Evolutionary conservation across 176 grass and related monocot species (phyloP).

Genomic region (Puccinellia tenuiflora): DNA sequence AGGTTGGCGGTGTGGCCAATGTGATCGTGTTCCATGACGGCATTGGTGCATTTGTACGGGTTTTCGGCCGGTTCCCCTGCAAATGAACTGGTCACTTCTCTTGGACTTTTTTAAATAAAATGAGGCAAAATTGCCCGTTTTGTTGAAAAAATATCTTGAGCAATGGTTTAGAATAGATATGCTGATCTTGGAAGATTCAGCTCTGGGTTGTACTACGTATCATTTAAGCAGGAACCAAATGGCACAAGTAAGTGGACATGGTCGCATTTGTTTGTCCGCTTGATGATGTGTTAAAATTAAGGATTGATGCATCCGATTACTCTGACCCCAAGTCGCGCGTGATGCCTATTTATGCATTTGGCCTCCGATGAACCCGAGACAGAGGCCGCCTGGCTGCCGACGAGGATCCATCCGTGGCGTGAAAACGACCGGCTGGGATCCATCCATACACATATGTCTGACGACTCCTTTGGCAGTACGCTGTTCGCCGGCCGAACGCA

Average conservation of each 20-base stretch:
- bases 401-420: not conserved
- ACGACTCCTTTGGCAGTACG: no score
- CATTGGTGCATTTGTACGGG: no score
- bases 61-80: no score
- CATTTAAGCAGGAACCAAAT: conserved; percentile 11
- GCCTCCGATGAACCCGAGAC: conserved; percentile 6
- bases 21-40: no score
- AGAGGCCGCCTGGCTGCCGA: not conserved
- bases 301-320: not conserved
- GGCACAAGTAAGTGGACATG: not conserved
- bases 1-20: no score
- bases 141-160: no score
- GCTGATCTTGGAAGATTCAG: not conserved
- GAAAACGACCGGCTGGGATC: not conserved
- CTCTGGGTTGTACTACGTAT: not conserved
- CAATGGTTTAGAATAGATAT: not conserved
- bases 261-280: conserved; percentile 3
- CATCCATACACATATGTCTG: no score
- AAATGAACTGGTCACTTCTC: no score
- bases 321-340: not conserved
- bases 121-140: no score
- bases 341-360: not conserved
- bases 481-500: not conserved
- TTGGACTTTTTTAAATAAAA: no score
- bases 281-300: not conserved